Percentiles rank a stretch among this genome's conserved stretches.
Conservation (phyloP, 2,329 filamentous ascomycete species). For the Cytospora chrysosperma region DNA sequence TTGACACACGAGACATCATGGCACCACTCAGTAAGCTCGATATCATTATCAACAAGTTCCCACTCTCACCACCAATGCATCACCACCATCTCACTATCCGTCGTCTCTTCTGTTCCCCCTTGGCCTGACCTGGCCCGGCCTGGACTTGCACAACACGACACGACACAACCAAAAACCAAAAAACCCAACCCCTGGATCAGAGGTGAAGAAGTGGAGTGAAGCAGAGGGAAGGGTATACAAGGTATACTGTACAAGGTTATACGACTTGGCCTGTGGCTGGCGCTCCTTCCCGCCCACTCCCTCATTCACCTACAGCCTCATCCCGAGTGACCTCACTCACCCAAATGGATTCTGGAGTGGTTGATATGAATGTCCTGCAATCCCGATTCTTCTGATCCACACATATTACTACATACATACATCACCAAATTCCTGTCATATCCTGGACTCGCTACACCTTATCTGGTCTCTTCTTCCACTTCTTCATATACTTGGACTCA, state of each 20-base stretch:
- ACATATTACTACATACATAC: background rate
- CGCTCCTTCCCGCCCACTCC: slow-evolving; percentile 9
- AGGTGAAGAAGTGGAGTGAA: slow-evolving; percentile 7
- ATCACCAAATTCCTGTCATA: background rate
- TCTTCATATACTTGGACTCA: background rate
- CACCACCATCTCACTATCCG: background rate
- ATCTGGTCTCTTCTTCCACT: background rate
- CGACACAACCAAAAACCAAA: too few relatives aligned
- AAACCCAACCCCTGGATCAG: slow-evolving; percentile 22
- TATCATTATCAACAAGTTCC: slow-evolving; percentile 9
- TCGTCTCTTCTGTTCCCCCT: background rate
- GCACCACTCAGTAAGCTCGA: slow-evolving; percentile 25
- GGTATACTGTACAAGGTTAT: background rate
- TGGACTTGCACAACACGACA: background rate
- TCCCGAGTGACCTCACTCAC: background rate
- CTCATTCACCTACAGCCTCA: background rate
- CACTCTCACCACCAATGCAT: background rate
- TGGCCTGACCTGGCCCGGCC: slow-evolving; percentile 18
- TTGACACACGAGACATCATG: slow-evolving; percentile 10
- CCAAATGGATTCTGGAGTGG: background rate
- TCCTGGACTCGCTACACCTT: background rate
- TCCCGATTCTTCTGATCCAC: background rate
- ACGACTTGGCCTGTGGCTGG: background rate
- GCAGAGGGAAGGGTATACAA: slow-evolving; percentile 9
- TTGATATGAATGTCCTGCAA: background rate